Conservation (phyloP, 805 yeast genomes). For the Saccharomycopsis vini region DNA sequence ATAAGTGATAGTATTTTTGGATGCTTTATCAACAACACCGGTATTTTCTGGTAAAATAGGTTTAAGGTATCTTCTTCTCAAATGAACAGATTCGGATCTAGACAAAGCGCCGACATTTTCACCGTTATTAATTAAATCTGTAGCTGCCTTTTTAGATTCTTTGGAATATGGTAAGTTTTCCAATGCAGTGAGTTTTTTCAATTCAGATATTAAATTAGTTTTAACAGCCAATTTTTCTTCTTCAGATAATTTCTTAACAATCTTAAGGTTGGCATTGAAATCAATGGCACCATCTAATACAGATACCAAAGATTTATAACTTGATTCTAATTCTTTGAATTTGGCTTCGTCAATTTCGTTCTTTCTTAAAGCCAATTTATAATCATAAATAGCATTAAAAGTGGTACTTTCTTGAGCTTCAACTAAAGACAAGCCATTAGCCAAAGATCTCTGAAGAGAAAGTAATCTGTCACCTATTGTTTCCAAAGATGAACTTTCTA, state of each 20-base stretch:
- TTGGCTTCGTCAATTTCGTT: conserved; percentile 30
- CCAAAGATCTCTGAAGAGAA: conserved; percentile 42
- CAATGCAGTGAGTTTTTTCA: conserved; percentile 36
- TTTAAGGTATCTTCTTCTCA: conserved; percentile 45
- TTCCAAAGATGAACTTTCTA: conserved; percentile 16
- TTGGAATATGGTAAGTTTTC: conserved; percentile 26
- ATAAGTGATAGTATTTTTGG: conserved; percentile 35
- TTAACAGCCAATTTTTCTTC: conserved; percentile 25
- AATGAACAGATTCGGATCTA: conserved; percentile 27
- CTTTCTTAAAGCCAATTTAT: conserved; percentile 32
- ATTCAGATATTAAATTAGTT: conserved; percentile 21
- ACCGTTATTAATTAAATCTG: conserved; percentile 28
- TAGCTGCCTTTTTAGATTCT: conserved; percentile 31
- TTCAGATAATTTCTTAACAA: conserved; percentile 30
- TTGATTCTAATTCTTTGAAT: conserved; percentile 19
- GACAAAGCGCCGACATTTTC: conserved; percentile 25
- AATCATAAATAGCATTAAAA: conserved; percentile 37
- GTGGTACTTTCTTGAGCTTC: conserved; percentile 58
- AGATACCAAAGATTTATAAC: conserved; percentile 32
- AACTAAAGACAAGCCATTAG: conserved; percentile 45
- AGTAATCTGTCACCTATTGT: conserved; percentile 46
- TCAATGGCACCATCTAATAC: conserved; percentile 34
- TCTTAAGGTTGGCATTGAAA: conserved; percentile 32
- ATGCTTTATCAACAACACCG: conserved; percentile 27
- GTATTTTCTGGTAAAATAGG: conserved; percentile 45